Conservation (phyloP, 2,329 filamentous ascomycete genomes). For the Aspergillus clavatus region DNA sequence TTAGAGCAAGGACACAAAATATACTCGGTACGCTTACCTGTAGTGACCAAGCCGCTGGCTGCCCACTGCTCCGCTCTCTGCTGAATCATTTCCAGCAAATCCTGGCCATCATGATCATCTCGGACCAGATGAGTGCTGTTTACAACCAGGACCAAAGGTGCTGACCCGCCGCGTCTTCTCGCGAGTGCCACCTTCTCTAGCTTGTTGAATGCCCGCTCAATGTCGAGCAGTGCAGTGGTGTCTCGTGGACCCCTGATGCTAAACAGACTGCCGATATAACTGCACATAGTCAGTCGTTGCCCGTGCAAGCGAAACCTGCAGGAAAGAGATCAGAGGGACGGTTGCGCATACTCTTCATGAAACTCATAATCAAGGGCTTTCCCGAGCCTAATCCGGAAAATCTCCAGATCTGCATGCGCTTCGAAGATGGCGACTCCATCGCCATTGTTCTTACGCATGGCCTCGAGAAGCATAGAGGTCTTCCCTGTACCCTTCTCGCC, state of each 20-base stretch:
- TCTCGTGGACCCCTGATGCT: constrained; percentile 90
- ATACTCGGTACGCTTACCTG: constrained; percentile 34
- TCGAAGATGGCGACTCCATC: constrained; percentile 93
- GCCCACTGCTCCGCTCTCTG: constrained; percentile 97
- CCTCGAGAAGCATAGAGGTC: constrained; percentile 91
- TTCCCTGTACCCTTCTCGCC: constrained; percentile 97
- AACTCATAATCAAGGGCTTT: constrained; percentile 96
- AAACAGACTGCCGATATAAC: constrained; percentile 82
- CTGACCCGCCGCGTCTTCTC: constrained; percentile 54
- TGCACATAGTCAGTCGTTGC: constrained; percentile 17
- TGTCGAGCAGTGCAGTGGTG: constrained; percentile 85
- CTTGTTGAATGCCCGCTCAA: constrained; percentile 96
- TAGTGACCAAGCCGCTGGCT: constrained; percentile 79
- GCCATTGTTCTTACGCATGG: constrained; percentile 88
- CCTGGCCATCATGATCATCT: constrained; percentile 87
- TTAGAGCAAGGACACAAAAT: not conserved
- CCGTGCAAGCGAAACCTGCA: not conserved
- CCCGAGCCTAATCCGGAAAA: constrained; percentile 86
- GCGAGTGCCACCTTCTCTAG: constrained; percentile 85
- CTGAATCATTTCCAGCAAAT: constrained; percentile 89
- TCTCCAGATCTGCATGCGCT: constrained; percentile 89
- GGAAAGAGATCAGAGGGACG: not conserved
- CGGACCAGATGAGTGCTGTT: constrained; percentile 89
- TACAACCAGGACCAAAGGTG: constrained; percentile 84
- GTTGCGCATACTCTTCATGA: constrained; percentile 73